Evolutionary conservation across 768 basidiomycete species (phyloP), one percentile per base, ranked within the genome.

Genomic region (Pisolithus microcarpus): DNA sequence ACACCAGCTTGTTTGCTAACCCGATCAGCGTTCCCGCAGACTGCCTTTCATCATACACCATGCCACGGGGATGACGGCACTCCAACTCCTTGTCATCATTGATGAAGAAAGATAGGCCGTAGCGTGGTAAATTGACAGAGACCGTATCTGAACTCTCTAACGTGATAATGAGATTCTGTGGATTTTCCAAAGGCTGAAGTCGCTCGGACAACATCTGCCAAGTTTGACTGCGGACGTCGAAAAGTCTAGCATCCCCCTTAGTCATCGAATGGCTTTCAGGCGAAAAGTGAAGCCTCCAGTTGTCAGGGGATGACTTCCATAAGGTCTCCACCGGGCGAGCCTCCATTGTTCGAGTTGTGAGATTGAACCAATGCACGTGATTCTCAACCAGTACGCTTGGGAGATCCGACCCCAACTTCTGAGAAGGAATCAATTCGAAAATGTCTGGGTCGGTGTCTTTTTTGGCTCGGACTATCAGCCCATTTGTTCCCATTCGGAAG

Each of bases 11-110:
- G 26, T 50, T 63, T 7, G 36, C 28, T 38, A 78, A 54, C 9
- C 77, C 77, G 39, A 73, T 61, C 56, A 79, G 60, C 1, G 74
- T 67, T 1, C 71, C 73, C 9, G 60, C 54, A 0, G 61, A 70
- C 50, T 76, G 76, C 31, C 61, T 38, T 5, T 47, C 9, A 37
- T 75, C 72, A 9, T 75, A 58, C 16, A 71, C 57, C 64, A 72
- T 74, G 19, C 60, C 61, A 5, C 63, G 65, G 40, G 72, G 60
- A 43, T 73, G 72, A 11, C 46, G 51, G 23, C 69, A 75, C 50
- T 75, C 66, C 7, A 77, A 55, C 7, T 61, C 52, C 23, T 54
- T 52, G 1, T 28, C 4, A 0, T 28, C 10, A n/a, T 66, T 65
- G 23, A 72, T 37, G 42, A 68, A 65, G 46, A 77, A 77, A 2